Percentiles rank a stretch among this genome's conserved stretches.
These are phyloP conservation scores for Erodium chrysanthum DNA, from an alignment of 441 rosid species.

Conservation along the genomic window DNA sequence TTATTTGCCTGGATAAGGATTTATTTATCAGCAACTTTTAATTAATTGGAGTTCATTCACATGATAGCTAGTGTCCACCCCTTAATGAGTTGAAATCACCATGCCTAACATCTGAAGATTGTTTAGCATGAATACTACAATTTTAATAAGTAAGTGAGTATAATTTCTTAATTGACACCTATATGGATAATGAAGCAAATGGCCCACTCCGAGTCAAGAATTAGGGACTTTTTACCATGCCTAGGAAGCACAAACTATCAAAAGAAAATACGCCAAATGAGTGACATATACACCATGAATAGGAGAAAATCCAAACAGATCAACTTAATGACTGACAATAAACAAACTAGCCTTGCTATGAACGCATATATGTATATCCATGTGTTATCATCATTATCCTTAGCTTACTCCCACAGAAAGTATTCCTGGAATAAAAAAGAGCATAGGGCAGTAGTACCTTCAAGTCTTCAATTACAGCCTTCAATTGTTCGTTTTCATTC, in stretches of 20 bases:
- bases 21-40: neutral
- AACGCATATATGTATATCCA: neutral
- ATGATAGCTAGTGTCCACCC: neutral
- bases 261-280: neutral
- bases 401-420: neutral
- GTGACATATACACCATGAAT: neutral
- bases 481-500: conserved; percentile 95
- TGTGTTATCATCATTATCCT: neutral
- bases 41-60: neutral
- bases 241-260: neutral
- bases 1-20: neutral
- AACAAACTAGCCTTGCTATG: neutral
- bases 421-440: neutral
- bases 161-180: neutral
- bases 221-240: neutral
- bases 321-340: neutral
- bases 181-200: neutral
- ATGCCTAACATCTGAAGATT: neutral
- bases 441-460: conserved; percentile 42
- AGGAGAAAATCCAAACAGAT: neutral
- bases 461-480: conserved; percentile 61
- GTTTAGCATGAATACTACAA: neutral
- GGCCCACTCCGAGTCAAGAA: neutral
- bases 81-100: neutral
- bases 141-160: neutral